phyloP scores from a whole-genome alignment of 805 yeast genomes.

The Candida maris region DNA sequence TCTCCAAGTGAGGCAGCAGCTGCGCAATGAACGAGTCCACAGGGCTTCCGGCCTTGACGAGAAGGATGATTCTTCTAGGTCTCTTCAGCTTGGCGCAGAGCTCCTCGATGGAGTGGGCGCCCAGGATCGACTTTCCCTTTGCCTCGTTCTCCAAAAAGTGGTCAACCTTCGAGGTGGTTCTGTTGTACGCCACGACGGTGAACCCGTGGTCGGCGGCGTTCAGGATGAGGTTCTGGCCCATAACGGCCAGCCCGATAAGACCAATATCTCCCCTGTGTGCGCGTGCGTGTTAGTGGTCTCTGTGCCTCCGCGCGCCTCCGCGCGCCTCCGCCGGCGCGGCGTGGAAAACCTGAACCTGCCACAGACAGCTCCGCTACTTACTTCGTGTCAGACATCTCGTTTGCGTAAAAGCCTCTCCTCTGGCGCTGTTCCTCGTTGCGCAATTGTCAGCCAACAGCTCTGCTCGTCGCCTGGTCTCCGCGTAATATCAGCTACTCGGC shows the following conservation, averaged over 20 bases:
- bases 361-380: too few relatives aligned
- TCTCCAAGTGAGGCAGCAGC: conserved; percentile 85
- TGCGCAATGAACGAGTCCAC: conserved; percentile 89
- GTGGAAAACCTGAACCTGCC: too few relatives aligned
- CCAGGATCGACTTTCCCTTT: conserved; percentile 93
- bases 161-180: conserved; percentile 95
- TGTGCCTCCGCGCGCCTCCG: too few relatives aligned
- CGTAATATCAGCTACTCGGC: too few relatives aligned
- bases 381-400: conserved; percentile 1
- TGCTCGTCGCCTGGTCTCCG: too few relatives aligned
- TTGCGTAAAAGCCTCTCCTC: too few relatives aligned
- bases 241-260: conserved; percentile 98
- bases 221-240: conserved; percentile 97
- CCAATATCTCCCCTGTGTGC: conserved; percentile 98
- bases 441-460: too few relatives aligned
- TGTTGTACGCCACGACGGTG: conserved; percentile 97
- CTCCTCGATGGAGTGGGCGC: conserved; percentile 91
- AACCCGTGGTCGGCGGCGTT: conserved; percentile 99
- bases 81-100: conserved; percentile 84
- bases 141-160: conserved; percentile 92
- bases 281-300: too few relatives aligned
- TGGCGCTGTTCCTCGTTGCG: too few relatives aligned
- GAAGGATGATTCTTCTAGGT: conserved; percentile 92
- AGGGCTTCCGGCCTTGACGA: conserved; percentile 95
- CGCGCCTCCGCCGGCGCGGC: too few relatives aligned